phyloP scores from a whole-genome alignment of 2,329 filamentous ascomycete genomes.

The Talaromyces rugulosus region DNA sequence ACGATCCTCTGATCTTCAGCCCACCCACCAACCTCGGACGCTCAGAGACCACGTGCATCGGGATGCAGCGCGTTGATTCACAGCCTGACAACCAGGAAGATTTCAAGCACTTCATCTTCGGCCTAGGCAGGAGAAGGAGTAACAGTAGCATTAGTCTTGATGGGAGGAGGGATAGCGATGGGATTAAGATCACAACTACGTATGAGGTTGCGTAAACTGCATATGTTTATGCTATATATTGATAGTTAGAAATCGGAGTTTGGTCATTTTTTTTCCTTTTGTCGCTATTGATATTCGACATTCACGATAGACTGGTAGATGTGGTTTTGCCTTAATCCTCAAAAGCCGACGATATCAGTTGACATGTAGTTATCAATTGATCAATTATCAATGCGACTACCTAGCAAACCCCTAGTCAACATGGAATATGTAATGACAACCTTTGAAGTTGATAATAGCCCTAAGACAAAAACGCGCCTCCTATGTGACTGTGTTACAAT shows the following conservation, averaged over 20 bases:
- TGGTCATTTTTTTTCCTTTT: neutral
- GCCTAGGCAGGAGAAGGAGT: neutral
- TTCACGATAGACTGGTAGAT: too few species aligned
- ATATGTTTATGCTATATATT: neutral
- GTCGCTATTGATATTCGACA: neutral
- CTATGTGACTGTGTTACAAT: neutral
- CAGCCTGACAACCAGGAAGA: neutral
- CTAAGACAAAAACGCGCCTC: neutral
- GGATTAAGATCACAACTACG: conserved; percentile 19
- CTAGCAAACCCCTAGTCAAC: neutral
- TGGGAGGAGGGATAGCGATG: conserved; percentile 13
- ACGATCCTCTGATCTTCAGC: conserved; percentile 10
- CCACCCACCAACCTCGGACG: conserved; percentile 11
- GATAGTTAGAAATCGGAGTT: neutral
- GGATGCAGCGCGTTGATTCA: neutral
- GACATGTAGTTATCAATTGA: neutral
- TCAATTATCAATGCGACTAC: neutral
- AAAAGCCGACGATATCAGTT: neutral
- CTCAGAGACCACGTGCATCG: neutral
- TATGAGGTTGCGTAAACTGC: conserved; percentile 16
- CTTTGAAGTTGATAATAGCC: neutral
- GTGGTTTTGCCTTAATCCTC: too few species aligned
- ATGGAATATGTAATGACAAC: neutral
- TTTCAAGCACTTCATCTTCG: neutral
- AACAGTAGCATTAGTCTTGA: conserved; percentile 2